Evolutionary conservation across 2,329 filamentous ascomycete species (phyloP).

Genomic region (Phaeosphaeriaceae sp.): DNA sequence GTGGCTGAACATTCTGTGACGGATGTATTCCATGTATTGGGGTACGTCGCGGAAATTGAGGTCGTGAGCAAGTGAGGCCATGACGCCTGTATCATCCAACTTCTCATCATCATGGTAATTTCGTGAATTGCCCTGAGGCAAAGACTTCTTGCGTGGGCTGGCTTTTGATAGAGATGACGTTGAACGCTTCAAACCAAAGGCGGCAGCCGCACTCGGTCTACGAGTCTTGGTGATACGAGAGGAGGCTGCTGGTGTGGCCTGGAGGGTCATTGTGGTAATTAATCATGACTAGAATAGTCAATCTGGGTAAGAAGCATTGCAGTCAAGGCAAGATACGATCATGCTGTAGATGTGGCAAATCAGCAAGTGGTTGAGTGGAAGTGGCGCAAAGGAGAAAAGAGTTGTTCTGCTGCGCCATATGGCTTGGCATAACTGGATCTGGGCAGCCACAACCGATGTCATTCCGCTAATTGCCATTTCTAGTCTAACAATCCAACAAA

Average conservation of each 20-base stretch:
- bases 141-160: slow-evolving; percentile 44
- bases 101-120: slow-evolving; percentile 44
- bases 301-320: slow-evolving; percentile 1
- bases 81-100: slow-evolving; percentile 67
- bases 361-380: slow-evolving; percentile 15
- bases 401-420: too few species aligned
- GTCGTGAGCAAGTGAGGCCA: slow-evolving; percentile 62
- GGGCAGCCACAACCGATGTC: slow-evolving; percentile 22
- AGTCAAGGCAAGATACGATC: slow-evolving; percentile 11
- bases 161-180: slow-evolving; percentile 48
- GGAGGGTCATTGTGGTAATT: slow-evolving; percentile 31
- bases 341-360: slow-evolving; percentile 34
- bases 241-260: slow-evolving; percentile 38
- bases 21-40: slow-evolving; percentile 68
- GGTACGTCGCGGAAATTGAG: slow-evolving; percentile 66
- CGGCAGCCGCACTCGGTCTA: slow-evolving; percentile 29
- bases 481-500: too few species aligned
- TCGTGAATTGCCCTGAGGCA: slow-evolving; percentile 35
- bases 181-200: slow-evolving; percentile 37
- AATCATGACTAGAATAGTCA: background rate
- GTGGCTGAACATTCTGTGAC: slow-evolving; percentile 66
- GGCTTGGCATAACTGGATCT: too few species aligned
- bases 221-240: slow-evolving; percentile 39
- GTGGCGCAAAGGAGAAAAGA: too few species aligned
- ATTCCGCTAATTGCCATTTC: slow-evolving; percentile 1